A percentile compares a stretch with the other conserved stretches of the same genome.
Conservation (phyloP, 1,284 basidiomycete genomes). For the Cutaneotrichosporon cutaneum region DNA sequence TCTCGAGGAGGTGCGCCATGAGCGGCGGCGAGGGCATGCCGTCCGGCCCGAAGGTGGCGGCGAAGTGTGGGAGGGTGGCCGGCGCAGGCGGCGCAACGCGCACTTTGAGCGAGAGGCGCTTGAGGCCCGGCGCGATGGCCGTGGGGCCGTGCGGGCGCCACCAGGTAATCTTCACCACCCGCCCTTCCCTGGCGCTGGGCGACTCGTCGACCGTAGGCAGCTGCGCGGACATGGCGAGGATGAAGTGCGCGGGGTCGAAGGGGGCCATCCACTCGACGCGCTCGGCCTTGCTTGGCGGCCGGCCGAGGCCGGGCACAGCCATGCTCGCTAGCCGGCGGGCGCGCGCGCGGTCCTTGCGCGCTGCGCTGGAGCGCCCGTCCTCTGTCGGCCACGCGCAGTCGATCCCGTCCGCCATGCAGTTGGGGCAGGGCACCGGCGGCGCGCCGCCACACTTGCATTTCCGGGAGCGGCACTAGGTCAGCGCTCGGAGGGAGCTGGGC, state of each 20-base stretch:
- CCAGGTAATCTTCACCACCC: constrained; percentile 37
- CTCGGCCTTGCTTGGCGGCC: constrained; percentile 10
- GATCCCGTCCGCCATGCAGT: constrained; percentile 29
- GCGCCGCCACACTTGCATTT: constrained; percentile 33
- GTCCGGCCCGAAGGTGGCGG: constrained; percentile 15
- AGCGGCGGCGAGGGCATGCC: constrained; percentile 23
- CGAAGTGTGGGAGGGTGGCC: background rate
- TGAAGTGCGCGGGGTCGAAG: constrained; percentile 31
- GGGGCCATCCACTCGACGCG: no score
- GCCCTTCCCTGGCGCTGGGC: no score
- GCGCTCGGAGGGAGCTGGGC: background rate
- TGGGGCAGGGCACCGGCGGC: constrained; percentile 31
- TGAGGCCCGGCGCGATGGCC: constrained; percentile 33
- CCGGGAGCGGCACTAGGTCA: constrained; percentile 30
- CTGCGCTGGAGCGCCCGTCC: constrained; percentile 31
- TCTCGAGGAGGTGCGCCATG: constrained; percentile 31
- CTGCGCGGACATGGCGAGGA: constrained; percentile 31
- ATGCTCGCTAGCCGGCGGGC: constrained; percentile 3
- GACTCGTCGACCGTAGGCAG: constrained; percentile 31
- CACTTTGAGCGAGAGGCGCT: constrained; percentile 35
- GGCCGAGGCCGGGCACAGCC: constrained; percentile 10
- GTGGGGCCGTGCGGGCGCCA: constrained; percentile 40
- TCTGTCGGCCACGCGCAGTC: constrained; percentile 31
- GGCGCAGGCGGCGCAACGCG: constrained; percentile 20
- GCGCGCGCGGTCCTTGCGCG: constrained; percentile 21